Conservation (phyloP, 805 yeast species). For the Candida ovalis region DNA sequence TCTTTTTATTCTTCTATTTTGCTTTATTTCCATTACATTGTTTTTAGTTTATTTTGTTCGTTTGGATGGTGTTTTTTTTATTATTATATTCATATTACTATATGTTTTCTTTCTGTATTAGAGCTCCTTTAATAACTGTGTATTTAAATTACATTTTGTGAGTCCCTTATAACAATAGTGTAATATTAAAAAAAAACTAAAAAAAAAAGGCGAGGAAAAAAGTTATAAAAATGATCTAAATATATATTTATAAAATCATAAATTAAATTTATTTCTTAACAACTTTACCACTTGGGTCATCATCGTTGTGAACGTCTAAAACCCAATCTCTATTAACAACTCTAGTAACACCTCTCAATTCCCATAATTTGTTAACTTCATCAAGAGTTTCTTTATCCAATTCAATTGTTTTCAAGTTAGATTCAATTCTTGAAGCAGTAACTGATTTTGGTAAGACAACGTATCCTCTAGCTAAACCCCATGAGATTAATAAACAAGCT, state of each 20-base stretch:
- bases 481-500: conserved; percentile 51
- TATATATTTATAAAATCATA: not conserved
- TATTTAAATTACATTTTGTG: too few species aligned
- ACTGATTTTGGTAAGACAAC: conserved; percentile 52
- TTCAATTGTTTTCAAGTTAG: conserved; percentile 35
- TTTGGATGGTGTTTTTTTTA: too few species aligned
- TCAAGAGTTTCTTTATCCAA: conserved; percentile 34
- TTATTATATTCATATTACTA: too few species aligned
- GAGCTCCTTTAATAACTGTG: too few species aligned
- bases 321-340: conserved; percentile 18
- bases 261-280: not conserved
- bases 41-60: too few species aligned
- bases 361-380: conserved; percentile 3
- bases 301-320: conserved; percentile 20
- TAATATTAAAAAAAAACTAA: too few species aligned
- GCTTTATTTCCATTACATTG: too few species aligned
- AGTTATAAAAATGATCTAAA: not conserved
- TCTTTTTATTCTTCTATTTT: too few species aligned
- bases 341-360: conserved; percentile 12
- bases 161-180: too few species aligned
- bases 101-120: too few species aligned
- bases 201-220: not conserved
- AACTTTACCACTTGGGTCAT: conserved; percentile 5
- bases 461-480: conserved; percentile 56
- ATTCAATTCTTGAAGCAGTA: conserved; percentile 38